Evolutionary conservation across 768 basidiomycete genomes (phyloP).

Genomic region (Mycena belliarum): DNA sequence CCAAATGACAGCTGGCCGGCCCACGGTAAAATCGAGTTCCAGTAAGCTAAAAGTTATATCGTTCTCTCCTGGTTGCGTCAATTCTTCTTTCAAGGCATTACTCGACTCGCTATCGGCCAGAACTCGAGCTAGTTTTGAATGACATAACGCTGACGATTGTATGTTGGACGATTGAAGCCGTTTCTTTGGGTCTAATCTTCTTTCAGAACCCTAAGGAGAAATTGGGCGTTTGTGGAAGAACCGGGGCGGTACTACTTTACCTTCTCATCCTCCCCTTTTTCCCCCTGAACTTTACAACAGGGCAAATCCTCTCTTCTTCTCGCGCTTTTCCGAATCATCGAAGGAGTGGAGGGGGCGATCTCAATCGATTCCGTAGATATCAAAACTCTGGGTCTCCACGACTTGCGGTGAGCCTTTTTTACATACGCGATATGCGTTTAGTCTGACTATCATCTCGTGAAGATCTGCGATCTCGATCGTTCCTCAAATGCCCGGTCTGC

Average conservation of each 20-base stretch:
- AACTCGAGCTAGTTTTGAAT: slow-evolving; percentile 78
- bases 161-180: slow-evolving; percentile 15
- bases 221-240: slow-evolving; percentile 86
- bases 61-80: not conserved
- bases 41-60: slow-evolving; percentile 41
- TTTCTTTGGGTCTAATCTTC: not conserved
- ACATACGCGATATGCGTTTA: slow-evolving; percentile 40
- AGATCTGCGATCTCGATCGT: slow-evolving; percentile 76
- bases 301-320: slow-evolving; percentile 51
- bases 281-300: not conserved
- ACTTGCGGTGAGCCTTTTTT: slow-evolving; percentile 44
- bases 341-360: slow-evolving; percentile 67
- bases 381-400: slow-evolving; percentile 71
- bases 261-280: not conserved
- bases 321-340: slow-evolving; percentile 77
- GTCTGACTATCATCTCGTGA: not conserved
- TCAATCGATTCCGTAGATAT: slow-evolving; percentile 77
- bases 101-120: slow-evolving; percentile 78
- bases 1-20: slow-evolving; percentile 70
- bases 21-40: slow-evolving; percentile 72
- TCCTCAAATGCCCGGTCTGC: slow-evolving; percentile 67
- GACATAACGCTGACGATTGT: slow-evolving; percentile 73
- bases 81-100: slow-evolving; percentile 48
- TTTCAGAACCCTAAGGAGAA: slow-evolving; percentile 73
- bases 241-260: slow-evolving; percentile 60